These are phyloP conservation scores for Vitellaria paradoxa DNA, from an alignment of 179 eudicot species.

Conservation along the genomic window DNA sequence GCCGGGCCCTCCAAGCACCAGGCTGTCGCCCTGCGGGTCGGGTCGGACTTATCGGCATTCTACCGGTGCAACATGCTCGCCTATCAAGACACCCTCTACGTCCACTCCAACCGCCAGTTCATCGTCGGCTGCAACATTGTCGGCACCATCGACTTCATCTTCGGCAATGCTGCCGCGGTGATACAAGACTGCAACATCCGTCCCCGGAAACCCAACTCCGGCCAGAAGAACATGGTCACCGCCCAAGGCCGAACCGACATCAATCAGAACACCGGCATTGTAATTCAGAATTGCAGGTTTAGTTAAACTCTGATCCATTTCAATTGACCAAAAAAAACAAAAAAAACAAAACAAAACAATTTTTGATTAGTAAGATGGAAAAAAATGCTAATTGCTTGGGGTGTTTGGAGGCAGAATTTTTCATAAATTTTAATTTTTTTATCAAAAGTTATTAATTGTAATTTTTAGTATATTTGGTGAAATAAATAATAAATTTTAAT, in stretches of 20 bases:
- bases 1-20: conserved; percentile 91
- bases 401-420: too few relatives aligned
- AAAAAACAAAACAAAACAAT: too few relatives aligned
- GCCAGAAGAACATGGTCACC: conserved; percentile 62
- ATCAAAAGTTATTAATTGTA: too few relatives aligned
- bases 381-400: too few relatives aligned
- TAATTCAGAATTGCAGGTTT: conserved; percentile 37
- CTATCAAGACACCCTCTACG: conserved; percentile 89
- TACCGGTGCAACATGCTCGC: conserved; percentile 69
- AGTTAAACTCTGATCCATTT: too few relatives aligned
- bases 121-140: conserved; percentile 61
- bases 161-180: conserved; percentile 53
- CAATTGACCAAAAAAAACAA: too few relatives aligned
- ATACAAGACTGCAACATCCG: conserved; percentile 50
- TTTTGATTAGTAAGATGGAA: too few relatives aligned
- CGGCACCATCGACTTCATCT: conserved; percentile 49
- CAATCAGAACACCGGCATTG: conserved; percentile 70
- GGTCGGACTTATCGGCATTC: conserved; percentile 77
- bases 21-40: conserved; percentile 91
- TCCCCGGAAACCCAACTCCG: conserved; percentile 43
- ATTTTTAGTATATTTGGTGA: too few relatives aligned
- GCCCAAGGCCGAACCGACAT: conserved; percentile 63
- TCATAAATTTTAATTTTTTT: too few relatives aligned
- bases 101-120: conserved; percentile 79
- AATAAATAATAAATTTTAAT: too few relatives aligned